phyloP scores from a whole-genome alignment of 2,329 filamentous ascomycete genomes.

The Claviceps digitariae region DNA sequence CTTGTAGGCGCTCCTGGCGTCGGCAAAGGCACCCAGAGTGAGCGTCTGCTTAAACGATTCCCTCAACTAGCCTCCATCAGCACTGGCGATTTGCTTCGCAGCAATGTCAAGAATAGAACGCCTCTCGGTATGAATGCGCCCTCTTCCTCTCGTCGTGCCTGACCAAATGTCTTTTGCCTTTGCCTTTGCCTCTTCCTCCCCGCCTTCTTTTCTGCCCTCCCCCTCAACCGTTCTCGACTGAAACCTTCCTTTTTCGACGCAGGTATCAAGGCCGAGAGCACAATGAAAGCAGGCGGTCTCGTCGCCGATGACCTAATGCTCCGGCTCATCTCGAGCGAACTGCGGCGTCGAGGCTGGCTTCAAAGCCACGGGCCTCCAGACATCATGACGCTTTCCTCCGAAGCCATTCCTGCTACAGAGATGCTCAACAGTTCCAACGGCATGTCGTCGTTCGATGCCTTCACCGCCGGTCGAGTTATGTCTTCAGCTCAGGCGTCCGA shows the following conservation, averaged over 20 bases:
- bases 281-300: constrained; percentile 79
- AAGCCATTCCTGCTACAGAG: constrained; percentile 23
- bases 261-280: constrained; percentile 84
- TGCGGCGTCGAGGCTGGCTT: constrained; percentile 77
- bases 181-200: background rate
- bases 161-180: background rate
- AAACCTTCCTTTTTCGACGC: background rate
- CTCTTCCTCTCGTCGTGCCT: background rate
- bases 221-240: constrained; percentile 3
- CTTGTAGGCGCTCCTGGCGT: constrained; percentile 93
- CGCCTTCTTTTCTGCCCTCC: background rate
- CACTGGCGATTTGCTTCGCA: constrained; percentile 80
- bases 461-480: constrained; percentile 2
- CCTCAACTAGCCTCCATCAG: constrained; percentile 84
- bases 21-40: constrained; percentile 91
- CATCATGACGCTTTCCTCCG: constrained; percentile 38
- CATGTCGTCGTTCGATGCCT: constrained; percentile 2
- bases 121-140: constrained; percentile 50
- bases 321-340: constrained; percentile 80
- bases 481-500: constrained; percentile 39
- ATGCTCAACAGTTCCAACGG: constrained; percentile 16
- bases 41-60: constrained; percentile 74
- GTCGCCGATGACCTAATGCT: constrained; percentile 87
- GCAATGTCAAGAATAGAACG: constrained; percentile 83
- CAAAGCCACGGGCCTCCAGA: constrained; percentile 30